Base-by-base conservation (phyloP, 805 yeast genomes). In the Zygosaccharomyces bisporus region DNA sequence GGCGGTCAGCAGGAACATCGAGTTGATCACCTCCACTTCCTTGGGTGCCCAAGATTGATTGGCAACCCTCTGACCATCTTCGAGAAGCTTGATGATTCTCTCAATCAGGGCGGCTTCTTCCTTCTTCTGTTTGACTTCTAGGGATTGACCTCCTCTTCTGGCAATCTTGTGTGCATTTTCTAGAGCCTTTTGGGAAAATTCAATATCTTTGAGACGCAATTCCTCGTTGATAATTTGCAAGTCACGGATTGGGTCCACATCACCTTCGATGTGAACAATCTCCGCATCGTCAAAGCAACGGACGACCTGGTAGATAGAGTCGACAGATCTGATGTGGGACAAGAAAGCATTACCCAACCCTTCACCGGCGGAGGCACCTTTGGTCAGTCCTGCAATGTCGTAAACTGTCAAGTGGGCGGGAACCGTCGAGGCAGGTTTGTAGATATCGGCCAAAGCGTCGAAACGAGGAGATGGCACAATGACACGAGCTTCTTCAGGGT, bases 231-330 rank as follows among this genome's bases (percentile, higher is more conserved):
- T 87, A 65, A 93, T 91, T 54, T 86, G 93, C 71, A 93, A 79
- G 71, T 93, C 99, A 65, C 95, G 86, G 41, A 79, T 82, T 52
- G 99, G 99, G 70, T 93, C 81, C 51, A 93, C 99, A 60, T 90
- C 96, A 66, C 93, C 93, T 72, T 89, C 96, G 60, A 93, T 86
- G 71, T 93, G 99, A 58, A 90, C 89, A 60, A 93, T 93, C 65
- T 93, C 99, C 30, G 96, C 95, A 69, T 93, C 99, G 64, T 89
- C 96, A 62, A 93, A 93, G 71, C 95, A 86, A 71, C 99, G 83
- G 40, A 93, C 98, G 53, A 93, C 96, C 73, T 93, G 98, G 73
- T 86, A 93, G 54, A 93, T 83, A 51, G 97, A 96, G 77, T 93
- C 99, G 45, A 93, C 99, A 39, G 96, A 93, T 71, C 98, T 81